phyloP scores from a whole-genome alignment of 2,329 filamentous ascomycete genomes.

The Annulohypoxylon truncatum region DNA sequence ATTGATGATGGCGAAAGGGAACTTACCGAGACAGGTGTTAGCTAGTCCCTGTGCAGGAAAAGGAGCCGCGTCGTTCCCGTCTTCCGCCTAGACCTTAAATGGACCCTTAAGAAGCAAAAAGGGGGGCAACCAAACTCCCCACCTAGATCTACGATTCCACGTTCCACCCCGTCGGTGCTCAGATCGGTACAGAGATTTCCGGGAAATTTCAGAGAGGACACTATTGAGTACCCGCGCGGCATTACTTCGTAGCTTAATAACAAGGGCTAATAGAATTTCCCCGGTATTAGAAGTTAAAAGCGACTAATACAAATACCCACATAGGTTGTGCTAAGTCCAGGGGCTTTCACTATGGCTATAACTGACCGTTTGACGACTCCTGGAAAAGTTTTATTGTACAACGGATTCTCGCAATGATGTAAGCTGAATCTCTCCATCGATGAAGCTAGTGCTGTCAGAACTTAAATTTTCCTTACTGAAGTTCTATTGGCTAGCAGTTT shows the following conservation, averaged over 20 bases:
- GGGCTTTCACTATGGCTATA: background rate
- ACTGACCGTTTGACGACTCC: background rate
- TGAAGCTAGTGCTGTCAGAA: background rate
- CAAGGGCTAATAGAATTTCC: background rate
- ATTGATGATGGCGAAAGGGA: conserved; percentile 17
- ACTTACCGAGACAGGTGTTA: conserved; percentile 31
- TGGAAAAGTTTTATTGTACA: background rate
- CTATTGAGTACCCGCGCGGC: conserved; percentile 15
- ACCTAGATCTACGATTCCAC: conserved; percentile 16
- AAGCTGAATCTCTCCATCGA: background rate
- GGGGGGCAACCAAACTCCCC: background rate
- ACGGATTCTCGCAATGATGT: background rate
- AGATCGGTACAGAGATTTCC: conserved; percentile 18
- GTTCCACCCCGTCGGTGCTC: background rate
- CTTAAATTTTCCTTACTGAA: background rate
- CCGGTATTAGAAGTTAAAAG: background rate
- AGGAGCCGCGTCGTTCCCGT: conserved; percentile 10
- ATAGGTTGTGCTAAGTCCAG: background rate
- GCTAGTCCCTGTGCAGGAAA: conserved; percentile 28
- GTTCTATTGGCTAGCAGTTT: background rate
- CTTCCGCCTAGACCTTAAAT: conserved; percentile 16
- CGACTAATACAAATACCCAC: background rate
- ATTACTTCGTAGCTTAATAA: background rate
- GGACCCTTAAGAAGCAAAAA: conserved; percentile 21
- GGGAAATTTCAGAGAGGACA: conserved; percentile 1